These are phyloP conservation scores for Crithidia fasciculata DNA, from an alignment of 208 protist genomes.

Conservation along the genomic window DNA sequence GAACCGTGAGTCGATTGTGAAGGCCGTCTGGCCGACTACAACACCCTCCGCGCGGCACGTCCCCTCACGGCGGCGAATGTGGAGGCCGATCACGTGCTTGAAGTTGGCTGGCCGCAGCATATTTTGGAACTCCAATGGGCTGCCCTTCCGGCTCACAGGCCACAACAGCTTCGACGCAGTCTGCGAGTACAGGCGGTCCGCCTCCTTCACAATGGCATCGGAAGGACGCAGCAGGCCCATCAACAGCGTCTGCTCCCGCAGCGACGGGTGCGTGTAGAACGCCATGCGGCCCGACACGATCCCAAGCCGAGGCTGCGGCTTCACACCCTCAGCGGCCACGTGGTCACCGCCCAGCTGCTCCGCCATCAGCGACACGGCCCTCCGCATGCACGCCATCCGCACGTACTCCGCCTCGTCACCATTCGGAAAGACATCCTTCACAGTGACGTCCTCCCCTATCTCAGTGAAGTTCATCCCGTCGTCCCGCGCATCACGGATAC, in stretches of 20 bases:
- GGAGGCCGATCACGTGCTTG: slow-evolving; percentile 4
- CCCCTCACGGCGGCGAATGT: slow-evolving; percentile 8
- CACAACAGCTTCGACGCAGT: background rate
- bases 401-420: background rate
- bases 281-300: slow-evolving; percentile 17
- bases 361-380: background rate
- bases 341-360: background rate
- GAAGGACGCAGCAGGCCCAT: slow-evolving; percentile 22
- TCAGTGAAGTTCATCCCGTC: slow-evolving; percentile 6
- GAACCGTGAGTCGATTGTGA: background rate
- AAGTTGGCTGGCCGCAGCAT: slow-evolving; percentile 7
- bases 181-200: slow-evolving; percentile 11
- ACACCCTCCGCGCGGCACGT: background rate
- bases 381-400: slow-evolving; percentile 2
- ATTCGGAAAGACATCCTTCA: background rate
- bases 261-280: slow-evolving; percentile 2
- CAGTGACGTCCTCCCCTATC: background rate
- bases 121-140: too few species aligned
- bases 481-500: background rate
- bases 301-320: slow-evolving; percentile 5
- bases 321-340: background rate
- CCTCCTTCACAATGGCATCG: background rate
- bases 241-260: slow-evolving; percentile 21
- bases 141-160: background rate
- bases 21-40: background rate